Evolutionary conservation across 2,329 filamentous ascomycete species (phyloP), one percentile per base, ranked within the genome.

Genomic region (Alternaria triticimaculans): DNA sequence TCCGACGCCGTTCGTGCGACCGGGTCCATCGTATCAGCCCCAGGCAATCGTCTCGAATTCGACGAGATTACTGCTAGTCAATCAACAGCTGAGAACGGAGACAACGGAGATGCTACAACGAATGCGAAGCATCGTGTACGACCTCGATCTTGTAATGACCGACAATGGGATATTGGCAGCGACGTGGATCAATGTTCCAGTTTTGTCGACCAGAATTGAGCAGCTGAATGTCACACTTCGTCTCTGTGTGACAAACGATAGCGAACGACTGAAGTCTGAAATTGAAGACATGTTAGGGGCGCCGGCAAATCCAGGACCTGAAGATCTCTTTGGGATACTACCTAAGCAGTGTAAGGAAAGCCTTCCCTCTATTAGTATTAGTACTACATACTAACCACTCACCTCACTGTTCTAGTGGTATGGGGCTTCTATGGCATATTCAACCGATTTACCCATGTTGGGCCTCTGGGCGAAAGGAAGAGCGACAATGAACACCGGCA

Each of bases 111-210:
- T 44, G n/a, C 66, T 14, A 50, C 41, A 9, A 41, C 37, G 37
- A 41, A 41, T 41, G 37, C 37, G 37, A 41, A 41, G 37, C n/a
- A 20, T 28, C 11, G 45, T 25, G 12, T 72, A 66, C 45, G 30
- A 63, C 10, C 58, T 70, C 12, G 66, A 69, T 46, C 37, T 70
- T 21, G 63, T 67, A 26, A 30, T 72, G 10, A 43, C 67, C 6
- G 64, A 68, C 26, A 68, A 69, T 25, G 62, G 65, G 14, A 30
- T 65, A 15, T 63, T 67, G 11, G 48, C 64, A 3, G 62, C 64
- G n/a, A 71, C 66, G 5, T 71, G 66, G 67, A 25, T 64, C 8
- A 53, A 25, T 20, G 62, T 72, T 12, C 66, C 66, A 3, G 15
- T 26, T n/a, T 59, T 65, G 15, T 63, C 60, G 6, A 59, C 45